Evolutionary conservation across 2,329 filamentous ascomycete species (phyloP), one percentile per base, ranked within the genome.

Genomic region (Ceratocystis variospora): DNA sequence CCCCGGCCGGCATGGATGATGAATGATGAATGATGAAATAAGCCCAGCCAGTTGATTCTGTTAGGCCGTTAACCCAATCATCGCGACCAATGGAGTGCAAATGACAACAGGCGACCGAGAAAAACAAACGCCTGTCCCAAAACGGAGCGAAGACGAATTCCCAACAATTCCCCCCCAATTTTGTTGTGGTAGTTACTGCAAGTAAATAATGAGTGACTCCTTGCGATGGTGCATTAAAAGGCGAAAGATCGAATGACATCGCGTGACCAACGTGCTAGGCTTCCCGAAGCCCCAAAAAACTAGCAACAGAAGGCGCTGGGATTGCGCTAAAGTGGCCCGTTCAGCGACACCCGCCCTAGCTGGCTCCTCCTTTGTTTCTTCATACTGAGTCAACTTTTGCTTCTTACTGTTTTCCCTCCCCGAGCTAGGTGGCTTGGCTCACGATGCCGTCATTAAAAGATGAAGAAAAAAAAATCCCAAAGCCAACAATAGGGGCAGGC

Each of bases 241-340:
- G 22, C 46, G 33, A 53, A 46, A 50, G 31, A 48, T 66, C 65
- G 65, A 63, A 66, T 63, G 65, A 63, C 61, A 66, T 66, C 65
- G 65, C 65, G 50, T 66, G 65, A 66, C 65, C 65, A 44, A 44
- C 12, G 53, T 55, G 33, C 41, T 48, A 22, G 33, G n/a, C 44
- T 50, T 65, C 19, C 37, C 53, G 22, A 22, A 28, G 45, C 53
- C 37, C 63, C 31, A 22, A 50, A n/a, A 55, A 57, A 28, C 15
- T 46, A 53, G 33, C 7, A 37, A 48, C 12, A 25, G 50, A 25
- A 25, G 25, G 3, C 12, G 50, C 5, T 15, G 31, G 55, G 55
- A 59, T 59, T 59, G 15, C 28, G 55, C 28, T 37, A 59, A 59
- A 59, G 28, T 59, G 55, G 28, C 33, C 55, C 28, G 55, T 59